Base-by-base conservation (phyloP, 2,329 filamentous ascomycete species). In the Botryosphaeria agaves region DNA sequence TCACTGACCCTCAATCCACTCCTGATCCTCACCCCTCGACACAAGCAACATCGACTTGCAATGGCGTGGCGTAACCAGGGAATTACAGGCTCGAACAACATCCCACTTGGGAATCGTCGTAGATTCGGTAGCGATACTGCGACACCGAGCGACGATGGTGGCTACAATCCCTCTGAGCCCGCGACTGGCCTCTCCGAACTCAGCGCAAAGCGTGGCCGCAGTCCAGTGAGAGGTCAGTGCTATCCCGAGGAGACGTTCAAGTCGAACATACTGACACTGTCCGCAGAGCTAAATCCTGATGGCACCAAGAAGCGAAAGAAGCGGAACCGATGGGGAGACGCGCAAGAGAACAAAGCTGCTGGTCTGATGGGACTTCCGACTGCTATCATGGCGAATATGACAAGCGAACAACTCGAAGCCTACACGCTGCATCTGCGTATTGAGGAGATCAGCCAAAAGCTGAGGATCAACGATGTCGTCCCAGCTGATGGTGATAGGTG, bases 381-480 rank as follows among this genome's bases (percentile, higher is more conserved):
- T 11, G 83, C 87, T 48, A 95, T 98, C 54, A 76, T 87, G 57
- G 84, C 85, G 38, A 85, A 87, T 59, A 98, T 98, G 84, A 98
- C 89, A 33, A 87, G 78, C 51, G 89, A 98, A 59, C 89, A 98
- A 66, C 72, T 95, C 32, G 89, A 98, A 54, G 89, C 89, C 14
- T 98, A 98, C 54, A 89, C 85, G 14, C 65, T 95, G 42, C 87
- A 98, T 59, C 63, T 98, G 48, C 83, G 89, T 49, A 95, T 98
- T 49, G 87, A 98, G 56, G 89, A 98, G 59, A 98, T 98, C 49
- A 95, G 84, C 52, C 87, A 98, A 62, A 98, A 98, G 69, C 73
- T 98, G 43, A 79, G 87, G 49, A 98, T 98, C 56, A 91, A 95
- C 61, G 89, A 98, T 66, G 89, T 98, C 32, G 89, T 98, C 38